A percentile compares a stretch with the other conserved stretches of the same genome.
These are phyloP conservation scores for Acrocalymma vagum DNA, from an alignment of 2,329 filamentous ascomycete species.

Conservation along the genomic window DNA sequence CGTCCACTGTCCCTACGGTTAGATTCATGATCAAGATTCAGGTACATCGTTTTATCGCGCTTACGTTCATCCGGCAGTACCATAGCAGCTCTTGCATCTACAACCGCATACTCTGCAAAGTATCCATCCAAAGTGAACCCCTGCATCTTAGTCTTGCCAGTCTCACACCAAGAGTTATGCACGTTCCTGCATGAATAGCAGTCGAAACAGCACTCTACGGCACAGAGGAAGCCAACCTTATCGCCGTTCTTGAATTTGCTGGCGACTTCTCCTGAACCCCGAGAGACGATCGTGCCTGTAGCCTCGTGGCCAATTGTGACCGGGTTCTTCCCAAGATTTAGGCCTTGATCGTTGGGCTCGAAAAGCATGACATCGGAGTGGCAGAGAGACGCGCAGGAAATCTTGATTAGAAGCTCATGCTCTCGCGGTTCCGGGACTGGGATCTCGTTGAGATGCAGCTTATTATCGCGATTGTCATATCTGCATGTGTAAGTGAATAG, in stretches of 20 bases:
- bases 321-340: slow-evolving; percentile 39
- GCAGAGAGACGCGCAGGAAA: slow-evolving; percentile 50
- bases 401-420: slow-evolving; percentile 52
- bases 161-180: slow-evolving; percentile 38
- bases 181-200: slow-evolving; percentile 38
- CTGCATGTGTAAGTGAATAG: slow-evolving; percentile 13
- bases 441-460: slow-evolving; percentile 53
- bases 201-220: slow-evolving; percentile 43
- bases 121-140: slow-evolving; percentile 38
- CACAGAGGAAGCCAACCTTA: slow-evolving; percentile 42
- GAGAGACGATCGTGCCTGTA: slow-evolving; percentile 33
- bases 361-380: slow-evolving; percentile 51
- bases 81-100: slow-evolving; percentile 39
- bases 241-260: slow-evolving; percentile 40
- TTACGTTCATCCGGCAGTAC: slow-evolving; percentile 35
- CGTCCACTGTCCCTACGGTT: slow-evolving; percentile 26
- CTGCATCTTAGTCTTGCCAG: slow-evolving; percentile 40
- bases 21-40: slow-evolving; percentile 1
- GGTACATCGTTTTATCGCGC: slow-evolving; percentile 2
- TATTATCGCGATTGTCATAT: slow-evolving; percentile 44
- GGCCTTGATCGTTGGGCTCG: slow-evolving; percentile 43
- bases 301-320: slow-evolving; percentile 46
- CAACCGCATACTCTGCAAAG: slow-evolving; percentile 40
- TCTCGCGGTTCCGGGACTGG: slow-evolving; percentile 53
- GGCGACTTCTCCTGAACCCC: slow-evolving; percentile 31